Evolutionary conservation across 2,329 filamentous ascomycete genomes (phyloP), one percentile per base, ranked within the genome.

Genomic region (Penicillium polonicum): DNA sequence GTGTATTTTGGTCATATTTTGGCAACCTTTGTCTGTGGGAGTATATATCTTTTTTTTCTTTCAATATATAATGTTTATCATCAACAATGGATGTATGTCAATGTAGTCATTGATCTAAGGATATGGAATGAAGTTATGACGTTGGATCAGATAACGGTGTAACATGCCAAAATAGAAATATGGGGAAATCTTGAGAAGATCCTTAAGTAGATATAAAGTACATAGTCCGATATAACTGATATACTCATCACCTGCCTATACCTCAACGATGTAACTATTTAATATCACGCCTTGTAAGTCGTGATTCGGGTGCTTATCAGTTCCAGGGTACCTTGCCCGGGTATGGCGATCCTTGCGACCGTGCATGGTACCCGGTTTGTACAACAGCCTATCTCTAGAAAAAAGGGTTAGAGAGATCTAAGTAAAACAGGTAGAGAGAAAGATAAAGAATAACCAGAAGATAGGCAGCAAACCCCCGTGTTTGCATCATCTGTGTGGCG

Each of bases 291-390:
- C 45, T 48, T 48, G 31, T n/a, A 29, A 48, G 52, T 54, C 25
- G 44, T 50, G 52, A 55, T 55, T 55, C 39, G 17, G 8, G 38
- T 43, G 44, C 51, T 53, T 53, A 53, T 53, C 33, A n/a, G 31
- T 52, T 21, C 46, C 21, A 49, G n/a, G 48, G 33, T 38, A 38
- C 48, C 23, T 45, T 45, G 15, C 21, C 46, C 19, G 38, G 38
- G 23, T 21, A 45, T 10, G 49, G 49, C 49, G 49, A 52, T 52
- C 51, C 23, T 52, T 52, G 52, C 52, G 52, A 55, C 52, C 52
- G 52, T 55, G 42, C 42, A 39, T 41, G 4, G 9, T 13, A 7
- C 17, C 19, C 27, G 31, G 45, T 5, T 51, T 51, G 48, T 51
- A 15, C 48, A 51, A 51, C 48, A 23, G 15, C 6, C 42, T 44